Percentiles rank a stretch among this genome's conserved stretches.
phyloP scores from a whole-genome alignment of 495 filamentous ascomycete genomes.

The Parathielavia appendiculata region DNA sequence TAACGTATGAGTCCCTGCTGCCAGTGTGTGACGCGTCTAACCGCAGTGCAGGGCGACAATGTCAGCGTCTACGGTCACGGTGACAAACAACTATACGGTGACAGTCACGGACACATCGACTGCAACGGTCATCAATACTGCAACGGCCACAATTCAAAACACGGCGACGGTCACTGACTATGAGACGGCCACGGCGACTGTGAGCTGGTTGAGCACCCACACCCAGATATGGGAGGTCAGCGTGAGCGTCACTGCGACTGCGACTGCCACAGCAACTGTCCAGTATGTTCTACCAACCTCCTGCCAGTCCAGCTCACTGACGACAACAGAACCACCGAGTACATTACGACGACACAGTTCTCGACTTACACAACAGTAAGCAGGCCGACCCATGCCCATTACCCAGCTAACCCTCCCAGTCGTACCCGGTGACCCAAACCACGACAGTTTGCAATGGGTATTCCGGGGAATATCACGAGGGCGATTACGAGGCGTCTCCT shows the following conservation, averaged over 20 bases:
- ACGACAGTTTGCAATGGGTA: conserved; percentile 22
- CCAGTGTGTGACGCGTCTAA: not conserved
- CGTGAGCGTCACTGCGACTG: not conserved
- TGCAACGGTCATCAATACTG: conserved; percentile 7
- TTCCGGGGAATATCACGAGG: conserved; percentile 14
- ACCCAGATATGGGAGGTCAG: conserved; percentile 11
- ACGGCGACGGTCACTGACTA: conserved; percentile 10
- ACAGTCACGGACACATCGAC: conserved; percentile 10
- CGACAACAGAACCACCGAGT: conserved; percentile 19
- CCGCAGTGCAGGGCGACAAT: conserved; percentile 3
- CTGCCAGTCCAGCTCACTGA: not conserved
- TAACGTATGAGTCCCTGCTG: conserved; percentile 5
- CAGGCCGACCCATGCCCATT: not conserved
- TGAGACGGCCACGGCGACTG: conserved; percentile 11
- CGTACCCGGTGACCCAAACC: conserved; percentile 22
- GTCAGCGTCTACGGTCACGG: not conserved
- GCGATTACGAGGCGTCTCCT: conserved; percentile 17
- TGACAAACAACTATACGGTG: not conserved
- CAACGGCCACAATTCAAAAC: not conserved
- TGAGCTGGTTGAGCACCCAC: not conserved
- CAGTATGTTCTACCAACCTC: conserved; percentile 1
- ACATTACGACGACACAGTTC: conserved; percentile 19
- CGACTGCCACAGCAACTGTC: conserved; percentile 14
- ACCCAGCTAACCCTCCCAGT: conserved; percentile 16
- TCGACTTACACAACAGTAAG: conserved; percentile 23